Evolutionary conservation across 257 asterid genomes (phyloP).

Genomic region (Thymus quinquecostatus): DNA sequence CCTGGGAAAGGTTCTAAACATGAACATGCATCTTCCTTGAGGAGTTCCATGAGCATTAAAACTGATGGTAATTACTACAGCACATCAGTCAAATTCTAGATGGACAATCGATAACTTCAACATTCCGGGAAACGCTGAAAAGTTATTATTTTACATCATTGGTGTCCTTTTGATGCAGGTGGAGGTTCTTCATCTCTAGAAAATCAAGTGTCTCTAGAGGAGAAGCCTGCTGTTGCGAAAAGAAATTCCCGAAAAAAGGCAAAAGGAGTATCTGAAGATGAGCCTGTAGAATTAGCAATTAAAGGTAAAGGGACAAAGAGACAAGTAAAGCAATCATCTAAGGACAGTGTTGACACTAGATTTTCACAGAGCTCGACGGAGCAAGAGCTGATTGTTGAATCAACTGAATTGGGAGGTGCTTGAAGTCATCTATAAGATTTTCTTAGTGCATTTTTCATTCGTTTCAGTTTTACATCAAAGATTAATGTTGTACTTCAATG

Average conservation of each 20-base stretch:
- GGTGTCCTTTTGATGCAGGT: slow-evolving; percentile 35
- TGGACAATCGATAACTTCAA: slow-evolving; percentile 13
- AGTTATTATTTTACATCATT: slow-evolving; percentile 14
- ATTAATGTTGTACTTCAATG: slow-evolving; percentile 5
- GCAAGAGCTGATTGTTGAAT: slow-evolving; percentile 46
- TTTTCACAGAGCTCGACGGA: slow-evolving; percentile 28
- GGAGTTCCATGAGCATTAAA: slow-evolving; percentile 45
- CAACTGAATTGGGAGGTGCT: slow-evolving; percentile 57
- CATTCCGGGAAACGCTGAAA: neutral
- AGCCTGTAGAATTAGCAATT: slow-evolving; percentile 17
- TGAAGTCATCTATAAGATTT: slow-evolving; percentile 19
- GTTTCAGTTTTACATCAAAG: slow-evolving; percentile 5
- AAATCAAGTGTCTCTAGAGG: slow-evolving; percentile 37
- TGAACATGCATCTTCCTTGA: slow-evolving; percentile 58
- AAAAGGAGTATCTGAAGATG: slow-evolving; percentile 37
- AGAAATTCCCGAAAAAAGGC: slow-evolving; percentile 43
- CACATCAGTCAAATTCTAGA: slow-evolving; percentile 8
- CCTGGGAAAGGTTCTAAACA: slow-evolving; percentile 60
- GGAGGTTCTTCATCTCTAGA: slow-evolving; percentile 35
- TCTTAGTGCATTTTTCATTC: neutral
- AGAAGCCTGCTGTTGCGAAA: slow-evolving; percentile 29
- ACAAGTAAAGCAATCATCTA: slow-evolving; percentile 38
- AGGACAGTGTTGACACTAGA: slow-evolving; percentile 29
- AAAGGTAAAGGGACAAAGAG: slow-evolving; percentile 45
- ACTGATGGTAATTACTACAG: slow-evolving; percentile 46